Conservation (phyloP, 305 asterid genomes). For the Solanum hybrid region DNA sequence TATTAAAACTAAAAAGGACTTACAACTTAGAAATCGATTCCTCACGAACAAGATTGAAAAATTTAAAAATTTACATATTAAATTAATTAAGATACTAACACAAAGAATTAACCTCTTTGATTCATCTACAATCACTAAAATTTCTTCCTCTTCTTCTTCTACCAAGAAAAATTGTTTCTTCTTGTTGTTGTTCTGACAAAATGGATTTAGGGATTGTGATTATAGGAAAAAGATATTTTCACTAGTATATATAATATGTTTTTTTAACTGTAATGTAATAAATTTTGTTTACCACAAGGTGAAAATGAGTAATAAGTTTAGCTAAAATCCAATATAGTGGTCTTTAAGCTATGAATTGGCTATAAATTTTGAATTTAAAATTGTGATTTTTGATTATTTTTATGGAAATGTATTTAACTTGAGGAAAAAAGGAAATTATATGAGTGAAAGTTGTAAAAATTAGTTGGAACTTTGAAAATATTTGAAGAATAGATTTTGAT, state of each 20-base stretch:
- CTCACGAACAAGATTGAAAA: neutral
- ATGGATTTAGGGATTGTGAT: neutral
- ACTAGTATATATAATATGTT: neutral
- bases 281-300: neutral
- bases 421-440: neutral
- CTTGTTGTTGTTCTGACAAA: neutral
- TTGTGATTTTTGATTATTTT: no score
- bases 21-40: neutral
- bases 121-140: neutral
- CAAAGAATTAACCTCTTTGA: neutral
- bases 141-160: neutral
- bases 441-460: neutral
- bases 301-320: neutral
- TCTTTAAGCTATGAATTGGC: neutral
- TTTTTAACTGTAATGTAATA: no score
- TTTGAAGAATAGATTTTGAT: neutral
- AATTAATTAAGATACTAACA: neutral
- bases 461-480: neutral
- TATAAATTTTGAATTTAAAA: no score
- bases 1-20: neutral
- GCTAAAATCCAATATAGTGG: neutral
- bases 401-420: neutral
- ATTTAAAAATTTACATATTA: no score
- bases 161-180: neutral
- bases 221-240: neutral